A percentile compares a stretch with the other conserved stretches of the same genome.
These are phyloP conservation scores for Phlebiopsis gigantea DNA, from an alignment of 768 basidiomycete genomes.

Conservation along the genomic window DNA sequence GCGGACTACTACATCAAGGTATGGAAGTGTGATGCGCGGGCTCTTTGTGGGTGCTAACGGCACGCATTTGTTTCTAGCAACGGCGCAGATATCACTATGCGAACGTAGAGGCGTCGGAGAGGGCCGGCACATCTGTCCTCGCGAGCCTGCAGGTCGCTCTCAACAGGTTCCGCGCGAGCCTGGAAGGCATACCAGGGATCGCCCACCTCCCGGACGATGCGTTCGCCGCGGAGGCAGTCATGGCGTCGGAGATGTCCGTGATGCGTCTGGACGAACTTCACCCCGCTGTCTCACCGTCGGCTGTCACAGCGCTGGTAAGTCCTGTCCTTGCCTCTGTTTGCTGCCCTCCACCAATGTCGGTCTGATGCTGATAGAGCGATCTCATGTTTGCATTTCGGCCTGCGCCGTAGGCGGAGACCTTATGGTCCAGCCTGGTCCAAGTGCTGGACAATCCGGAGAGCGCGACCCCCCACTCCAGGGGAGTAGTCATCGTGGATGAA, in stretches of 20 bases:
- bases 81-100: background rate
- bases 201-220: background rate
- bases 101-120: background rate
- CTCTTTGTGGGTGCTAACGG: no score
- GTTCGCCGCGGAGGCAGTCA: background rate
- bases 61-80: background rate
- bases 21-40: no score
- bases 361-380: slow-evolving; percentile 1
- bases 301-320: background rate
- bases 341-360: background rate
- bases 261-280: no score
- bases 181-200: background rate
- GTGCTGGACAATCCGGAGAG: no score
- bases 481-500: background rate
- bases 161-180: background rate
- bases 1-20: slow-evolving; percentile 17
- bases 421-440: background rate
- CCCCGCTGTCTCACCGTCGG: background rate
- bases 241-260: background rate
- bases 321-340: background rate
- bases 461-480: no score
- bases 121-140: background rate
- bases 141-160: background rate
- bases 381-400: background rate
- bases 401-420: background rate